phyloP scores from a whole-genome alignment of 2,329 filamentous ascomycete genomes.

The Myriosclerotinia duriaeana region DNA sequence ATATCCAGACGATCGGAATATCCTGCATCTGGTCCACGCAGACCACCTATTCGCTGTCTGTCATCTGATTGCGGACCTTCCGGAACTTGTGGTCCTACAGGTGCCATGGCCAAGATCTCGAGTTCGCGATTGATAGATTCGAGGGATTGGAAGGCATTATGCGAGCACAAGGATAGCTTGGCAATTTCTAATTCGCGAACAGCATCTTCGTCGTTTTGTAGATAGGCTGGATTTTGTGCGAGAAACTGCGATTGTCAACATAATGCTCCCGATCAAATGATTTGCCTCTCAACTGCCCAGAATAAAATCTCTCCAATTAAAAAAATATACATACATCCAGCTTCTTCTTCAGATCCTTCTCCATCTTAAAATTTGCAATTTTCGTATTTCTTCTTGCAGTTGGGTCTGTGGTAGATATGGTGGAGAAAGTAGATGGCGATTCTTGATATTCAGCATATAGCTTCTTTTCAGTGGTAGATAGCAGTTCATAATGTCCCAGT shows the following conservation, averaged over 20 bases:
- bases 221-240: slow-evolving; percentile 55
- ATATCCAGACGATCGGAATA: slow-evolving; percentile 76
- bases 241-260: slow-evolving; percentile 51
- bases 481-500: slow-evolving; percentile 75
- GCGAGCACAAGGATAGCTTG: slow-evolving; percentile 68
- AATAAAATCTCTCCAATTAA: slow-evolving; percentile 23
- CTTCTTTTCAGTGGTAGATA: slow-evolving; percentile 63
- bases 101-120: slow-evolving; percentile 76
- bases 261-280: neutral
- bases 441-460: slow-evolving; percentile 73
- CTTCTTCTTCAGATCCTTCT: slow-evolving; percentile 80
- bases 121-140: slow-evolving; percentile 83
- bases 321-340: slow-evolving; percentile 60
- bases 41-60: slow-evolving; percentile 46
- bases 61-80: slow-evolving; percentile 46
- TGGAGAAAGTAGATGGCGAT: slow-evolving; percentile 69
- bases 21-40: slow-evolving; percentile 43
- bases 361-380: slow-evolving; percentile 78
- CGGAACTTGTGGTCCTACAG: slow-evolving; percentile 49
- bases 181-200: slow-evolving; percentile 76
- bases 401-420: slow-evolving; percentile 63
- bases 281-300: neutral
- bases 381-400: slow-evolving; percentile 75
- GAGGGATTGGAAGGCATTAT: slow-evolving; percentile 82
- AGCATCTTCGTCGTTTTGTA: slow-evolving; percentile 80